Evolutionary conservation across 306 rosid genomes (phyloP), one percentile per base, ranked within the genome.

Genomic region (Vachellia pachyceras): DNA sequence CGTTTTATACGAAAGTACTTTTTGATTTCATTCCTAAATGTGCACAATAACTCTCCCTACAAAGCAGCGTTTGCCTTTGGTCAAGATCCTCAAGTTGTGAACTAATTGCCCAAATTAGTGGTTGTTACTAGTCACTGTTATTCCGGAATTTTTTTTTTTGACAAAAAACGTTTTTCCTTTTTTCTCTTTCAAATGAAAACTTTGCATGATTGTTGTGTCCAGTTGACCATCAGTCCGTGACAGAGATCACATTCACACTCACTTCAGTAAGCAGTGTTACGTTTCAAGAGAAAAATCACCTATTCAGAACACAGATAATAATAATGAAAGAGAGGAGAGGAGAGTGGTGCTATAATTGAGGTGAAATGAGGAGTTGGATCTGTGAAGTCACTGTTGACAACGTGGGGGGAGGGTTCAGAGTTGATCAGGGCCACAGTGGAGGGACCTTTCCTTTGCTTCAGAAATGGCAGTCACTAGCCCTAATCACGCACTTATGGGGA

Each of bases 401-500:
- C 80, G 84, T 83, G 84, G 76, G 68, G 84, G 73, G 39, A 41
- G 55, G 68, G 87, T 15, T 63, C 76, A 55, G 82, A 39, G 65
- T 3, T 29, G 33, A 29, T n/a, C 61, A 37, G 67, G 63, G 37
- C 69, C 61, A 61, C 83, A 86, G 83, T 73, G 76, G 83, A 77
- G 78, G 60, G 73, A 75, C 46, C 11, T n/a, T 58, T 50, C 46
- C 11, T n/a, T 67, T 50, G 50, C 55, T 69, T 83, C 75, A 80
- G 81, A 60, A 80, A 68, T 25, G 29, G 82, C 77, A 79, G 80
- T 79, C 77, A 82, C 72, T 78, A 52, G 89, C 64, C 60, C 46
- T 79, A 82, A 82, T 86, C 84, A 79, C 71, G 42, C 81, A 86
- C 81, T 87, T 84, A 79, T 76, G 73, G 94, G 94, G 90, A 92